Base-by-base conservation (phyloP, 495 filamentous ascomycete species). In the Beverwykella pulmonaria region DNA sequence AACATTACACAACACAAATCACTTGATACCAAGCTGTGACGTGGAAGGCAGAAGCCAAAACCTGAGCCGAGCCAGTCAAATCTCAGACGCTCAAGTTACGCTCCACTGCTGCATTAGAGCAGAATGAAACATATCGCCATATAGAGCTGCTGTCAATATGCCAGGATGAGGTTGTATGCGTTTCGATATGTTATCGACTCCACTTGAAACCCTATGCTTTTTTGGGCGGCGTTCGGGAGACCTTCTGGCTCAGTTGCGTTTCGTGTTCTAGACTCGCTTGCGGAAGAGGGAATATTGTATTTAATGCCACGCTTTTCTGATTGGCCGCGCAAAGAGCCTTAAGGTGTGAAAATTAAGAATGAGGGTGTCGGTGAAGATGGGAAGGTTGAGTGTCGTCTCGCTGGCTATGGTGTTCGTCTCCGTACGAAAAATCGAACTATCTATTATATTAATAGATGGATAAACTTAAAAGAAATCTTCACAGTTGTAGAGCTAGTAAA, bases 181-280 rank as follows among this genome's bases (percentile, higher is more conserved):
- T 25, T 23, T 58, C 60, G 60, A 63, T 63, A 63, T 54, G 48
- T 54, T 63, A 63, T 63, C 60, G 60, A 63, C 12, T 20, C 19
- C 23, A 8, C 20, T 9, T 32, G 29, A 55, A 22, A 36, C 29
- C 4, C 7, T 5, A 17, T 14, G 39, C 39, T 10, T n/a, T 44
- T 44, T 44, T 44, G 39, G 39, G 39, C 15, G 39, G 17, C 17
- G 39, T 44, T n/a, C 39, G 15, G 39, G 39, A 30, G 12, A 32
- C 19, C 6, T 19, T 36, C n/a, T 55, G 53, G 26, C 26, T 36
- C n/a, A 32, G 29, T 36, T 32, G 26, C 20, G n/a, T 55, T 36
- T 36, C 20, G 53, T 7, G 9, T 30, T 6, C 6, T 36, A n/a
- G 39, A 44, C 17, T 44, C 39, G 39, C 2, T 14, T 44, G 17